Percentiles rank a stretch among this genome's conserved stretches.
Conservation (phyloP, 495 filamentous ascomycete species). For the Cercophora samala region DNA sequence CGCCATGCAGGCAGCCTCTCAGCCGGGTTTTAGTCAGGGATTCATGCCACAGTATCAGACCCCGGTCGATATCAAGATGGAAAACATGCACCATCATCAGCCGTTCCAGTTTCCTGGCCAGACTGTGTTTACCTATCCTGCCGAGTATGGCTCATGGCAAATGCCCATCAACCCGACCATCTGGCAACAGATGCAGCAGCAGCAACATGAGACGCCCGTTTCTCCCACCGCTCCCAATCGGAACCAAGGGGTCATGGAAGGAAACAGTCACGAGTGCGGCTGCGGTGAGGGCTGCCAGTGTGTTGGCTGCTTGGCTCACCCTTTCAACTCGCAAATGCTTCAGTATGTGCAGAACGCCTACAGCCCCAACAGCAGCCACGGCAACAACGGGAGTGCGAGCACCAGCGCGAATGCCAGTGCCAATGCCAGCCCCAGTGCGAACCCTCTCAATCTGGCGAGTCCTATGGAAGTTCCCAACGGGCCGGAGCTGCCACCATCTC, state of each 20-base stretch:
- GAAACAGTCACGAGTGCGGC: slow-evolving; percentile 51
- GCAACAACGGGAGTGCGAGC: background rate
- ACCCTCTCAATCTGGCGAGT: background rate
- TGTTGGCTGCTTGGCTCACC: slow-evolving; percentile 65
- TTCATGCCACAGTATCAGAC: slow-evolving; percentile 24
- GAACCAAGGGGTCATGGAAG: slow-evolving; percentile 26
- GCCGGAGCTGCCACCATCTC: background rate
- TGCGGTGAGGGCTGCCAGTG: slow-evolving; percentile 69
- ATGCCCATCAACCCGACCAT: slow-evolving; percentile 40
- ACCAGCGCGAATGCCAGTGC: slow-evolving; percentile 17
- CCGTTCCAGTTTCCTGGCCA: slow-evolving; percentile 12
- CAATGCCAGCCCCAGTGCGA: slow-evolving; percentile 16
- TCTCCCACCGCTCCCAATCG: slow-evolving; percentile 20
- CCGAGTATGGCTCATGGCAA: slow-evolving; percentile 42
- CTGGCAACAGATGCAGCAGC: slow-evolving; percentile 36
- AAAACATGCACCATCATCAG: slow-evolving; percentile 14
- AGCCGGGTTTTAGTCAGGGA: slow-evolving; percentile 14
- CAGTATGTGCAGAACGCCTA: slow-evolving; percentile 52
- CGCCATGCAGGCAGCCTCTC: slow-evolving; percentile 3
- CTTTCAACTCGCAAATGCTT: slow-evolving; percentile 68
- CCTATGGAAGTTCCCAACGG: background rate
- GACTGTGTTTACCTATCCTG: slow-evolving; percentile 39
- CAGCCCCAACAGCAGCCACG: slow-evolving; percentile 18
- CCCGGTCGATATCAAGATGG: slow-evolving; percentile 20
- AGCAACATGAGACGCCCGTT: slow-evolving; percentile 4